These are phyloP conservation scores for Zygosaccharomyces sapae DNA, from an alignment of 1,139 yeast species.

Conservation along the genomic window DNA sequence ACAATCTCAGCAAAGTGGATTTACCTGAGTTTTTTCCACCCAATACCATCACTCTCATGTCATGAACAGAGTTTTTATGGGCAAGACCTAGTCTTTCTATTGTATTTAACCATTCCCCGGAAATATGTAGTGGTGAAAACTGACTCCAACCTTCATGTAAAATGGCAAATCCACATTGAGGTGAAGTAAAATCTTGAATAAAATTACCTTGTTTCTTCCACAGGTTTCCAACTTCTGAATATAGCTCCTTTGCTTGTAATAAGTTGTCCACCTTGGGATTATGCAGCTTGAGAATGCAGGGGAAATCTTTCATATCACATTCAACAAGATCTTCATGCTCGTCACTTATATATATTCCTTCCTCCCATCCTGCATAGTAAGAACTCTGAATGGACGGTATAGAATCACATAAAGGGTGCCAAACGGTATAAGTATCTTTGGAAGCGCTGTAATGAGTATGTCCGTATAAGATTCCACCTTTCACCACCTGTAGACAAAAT, in stretches of 20 bases:
- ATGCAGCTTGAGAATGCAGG: constrained; percentile 25
- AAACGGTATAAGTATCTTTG: constrained; percentile 36
- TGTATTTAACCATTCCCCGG: constrained; percentile 25
- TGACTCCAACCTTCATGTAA: constrained; percentile 30
- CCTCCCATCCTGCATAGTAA: constrained; percentile 32
- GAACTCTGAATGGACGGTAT: constrained; percentile 49
- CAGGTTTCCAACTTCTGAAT: constrained; percentile 21
- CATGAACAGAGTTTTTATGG: constrained; percentile 21
- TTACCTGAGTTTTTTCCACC: constrained; percentile 84
- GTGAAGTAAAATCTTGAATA: constrained; percentile 9
- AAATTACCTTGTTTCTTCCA: constrained; percentile 22
- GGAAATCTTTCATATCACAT: constrained; percentile 18
- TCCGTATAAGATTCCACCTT: constrained; percentile 56
- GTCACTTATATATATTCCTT: constrained; percentile 38
- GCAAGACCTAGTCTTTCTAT: constrained; percentile 20
- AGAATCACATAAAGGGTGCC: constrained; percentile 53
- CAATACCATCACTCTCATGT: constrained; percentile 42
- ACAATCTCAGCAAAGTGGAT: constrained; percentile 60
- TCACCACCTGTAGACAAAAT: constrained; percentile 47
- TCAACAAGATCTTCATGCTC: constrained; percentile 11
- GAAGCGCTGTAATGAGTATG: constrained; percentile 50
- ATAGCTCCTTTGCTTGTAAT: constrained; percentile 15
- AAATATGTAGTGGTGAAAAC: constrained; percentile 26
- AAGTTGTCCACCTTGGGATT: constrained; percentile 18
- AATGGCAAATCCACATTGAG: constrained; percentile 23